These are phyloP conservation scores for Fusarium goolgardi DNA, from an alignment of 2,329 filamentous ascomycete species.

Conservation along the genomic window DNA sequence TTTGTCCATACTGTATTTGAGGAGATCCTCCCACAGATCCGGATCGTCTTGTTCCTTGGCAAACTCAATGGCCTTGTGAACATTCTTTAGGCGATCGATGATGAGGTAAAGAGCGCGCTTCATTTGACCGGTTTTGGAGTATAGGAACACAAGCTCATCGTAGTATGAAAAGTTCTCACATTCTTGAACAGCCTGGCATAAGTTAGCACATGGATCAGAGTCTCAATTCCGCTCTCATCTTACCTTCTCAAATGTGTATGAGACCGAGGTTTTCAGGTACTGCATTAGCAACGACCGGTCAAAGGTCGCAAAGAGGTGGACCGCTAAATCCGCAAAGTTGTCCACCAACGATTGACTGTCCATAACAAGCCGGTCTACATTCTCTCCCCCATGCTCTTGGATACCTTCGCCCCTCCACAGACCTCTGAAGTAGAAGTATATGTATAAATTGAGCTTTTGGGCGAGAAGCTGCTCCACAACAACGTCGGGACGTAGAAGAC, in stretches of 20 bases:
- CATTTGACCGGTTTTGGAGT: conserved; percentile 94
- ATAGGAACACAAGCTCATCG: conserved; percentile 92
- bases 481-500: conserved; percentile 79
- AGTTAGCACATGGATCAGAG: conserved; percentile 22
- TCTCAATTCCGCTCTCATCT: background rate
- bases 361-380: conserved; percentile 66
- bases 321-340: conserved; percentile 85
- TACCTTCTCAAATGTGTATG: conserved; percentile 86
- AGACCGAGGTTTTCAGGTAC: conserved; percentile 84
- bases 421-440: conserved; percentile 91
- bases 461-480: conserved; percentile 83
- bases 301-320: conserved; percentile 87
- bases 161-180: conserved; percentile 86
- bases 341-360: conserved; percentile 79
- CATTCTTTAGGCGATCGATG: conserved; percentile 90
- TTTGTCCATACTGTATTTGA: conserved; percentile 98
- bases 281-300: conserved; percentile 85
- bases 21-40: conserved; percentile 93
- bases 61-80: conserved; percentile 92
- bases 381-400: conserved; percentile 64
- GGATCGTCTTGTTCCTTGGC: conserved; percentile 92
- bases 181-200: conserved; percentile 70
- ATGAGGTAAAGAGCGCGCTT: conserved; percentile 93
- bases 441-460: conserved; percentile 76
- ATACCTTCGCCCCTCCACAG: conserved; percentile 84